Base-by-base conservation (phyloP, 1,284 basidiomycete species). In the Irpex rosettiformis region DNA sequence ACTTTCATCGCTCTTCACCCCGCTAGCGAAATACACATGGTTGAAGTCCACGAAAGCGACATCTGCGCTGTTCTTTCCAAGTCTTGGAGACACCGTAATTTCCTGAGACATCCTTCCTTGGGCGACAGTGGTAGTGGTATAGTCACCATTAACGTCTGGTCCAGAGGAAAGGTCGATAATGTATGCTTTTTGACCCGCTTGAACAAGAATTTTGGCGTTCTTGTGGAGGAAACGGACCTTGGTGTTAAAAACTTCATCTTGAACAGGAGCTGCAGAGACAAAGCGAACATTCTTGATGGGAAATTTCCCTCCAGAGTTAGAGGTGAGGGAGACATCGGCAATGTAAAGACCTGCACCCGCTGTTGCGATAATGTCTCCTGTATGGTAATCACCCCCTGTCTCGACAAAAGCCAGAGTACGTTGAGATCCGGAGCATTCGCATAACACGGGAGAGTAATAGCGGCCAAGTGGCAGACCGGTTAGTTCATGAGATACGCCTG, bases 31-130 rank as follows among this genome's bases (percentile, higher is more conserved):
- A 67, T 88, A 86, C 1, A 89, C 80, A 64, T 89, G 79, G 69
- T 77, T 81, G 65, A 83, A 82, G 63, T 89, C 87, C 8, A 86
- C 79, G 61, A 89, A 86, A 0, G 86, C 88, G 7, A 82, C 75
- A 49, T 59, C 21, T n/a, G 55, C 10, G n/a, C 11, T 13, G 33
- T 37, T 37, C 33, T 5, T 16, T 48, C 60, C 33, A 45, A 65
- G 62, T 11, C 52, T 29, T 0, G 54, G 40, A 1, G 60, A 55
- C 13, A 54, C 61, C 13, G 61, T 57, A 0, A 89, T 60, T 65
- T 89, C 86, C 3, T 72, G 69, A 0, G 86, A 83, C 72, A 79
- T 83, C 58, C 73, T 74, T 0, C 85, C 86, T 6, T 73, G 72
- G 0, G 80, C 84, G 11, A 89, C 63, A 2, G 76, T 76, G 21